phyloP scores from a whole-genome alignment of 1,139 yeast species.

The Pichia sp. region DNA sequence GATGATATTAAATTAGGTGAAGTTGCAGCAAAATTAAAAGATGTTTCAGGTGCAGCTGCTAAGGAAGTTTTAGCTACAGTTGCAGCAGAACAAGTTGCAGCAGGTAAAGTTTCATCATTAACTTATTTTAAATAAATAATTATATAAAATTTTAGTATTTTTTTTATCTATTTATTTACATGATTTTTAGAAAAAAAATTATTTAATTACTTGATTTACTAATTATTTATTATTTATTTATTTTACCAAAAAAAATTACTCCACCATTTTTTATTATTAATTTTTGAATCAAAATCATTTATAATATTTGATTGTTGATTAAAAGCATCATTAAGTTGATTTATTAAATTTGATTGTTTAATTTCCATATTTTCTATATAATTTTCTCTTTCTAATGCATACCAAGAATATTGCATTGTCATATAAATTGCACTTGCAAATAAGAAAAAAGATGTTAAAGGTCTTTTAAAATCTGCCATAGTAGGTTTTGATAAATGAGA shows the following conservation, averaged over 20 bases:
- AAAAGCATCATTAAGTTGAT: conserved; percentile 22
- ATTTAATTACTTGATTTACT: too few relatives aligned
- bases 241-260: background rate
- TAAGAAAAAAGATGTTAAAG: conserved; percentile 24
- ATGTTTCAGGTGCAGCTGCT: conserved; percentile 35
- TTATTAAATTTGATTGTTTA: conserved; percentile 20
- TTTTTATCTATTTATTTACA: background rate
- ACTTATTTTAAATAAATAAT: conserved; percentile 9
- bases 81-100: conserved; percentile 30
- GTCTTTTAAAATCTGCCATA: conserved; percentile 26
- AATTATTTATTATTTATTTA: too few relatives aligned
- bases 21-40: conserved; percentile 54
- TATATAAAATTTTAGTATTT: background rate
- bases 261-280: conserved; percentile 7
- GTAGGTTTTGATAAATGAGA: conserved; percentile 20
- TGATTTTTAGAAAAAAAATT: too few relatives aligned
- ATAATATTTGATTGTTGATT: conserved; percentile 19
- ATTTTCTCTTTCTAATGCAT: conserved; percentile 24
- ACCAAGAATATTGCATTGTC: conserved; percentile 27
- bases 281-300: background rate
- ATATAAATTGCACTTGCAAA: conserved; percentile 26
- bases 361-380: conserved; percentile 20
- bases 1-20: conserved; percentile 69
- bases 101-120: conserved; percentile 14
- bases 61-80: conserved; percentile 38